phyloP scores from a whole-genome alignment of 768 basidiomycete genomes.

The Coprinopsis sp. region DNA sequence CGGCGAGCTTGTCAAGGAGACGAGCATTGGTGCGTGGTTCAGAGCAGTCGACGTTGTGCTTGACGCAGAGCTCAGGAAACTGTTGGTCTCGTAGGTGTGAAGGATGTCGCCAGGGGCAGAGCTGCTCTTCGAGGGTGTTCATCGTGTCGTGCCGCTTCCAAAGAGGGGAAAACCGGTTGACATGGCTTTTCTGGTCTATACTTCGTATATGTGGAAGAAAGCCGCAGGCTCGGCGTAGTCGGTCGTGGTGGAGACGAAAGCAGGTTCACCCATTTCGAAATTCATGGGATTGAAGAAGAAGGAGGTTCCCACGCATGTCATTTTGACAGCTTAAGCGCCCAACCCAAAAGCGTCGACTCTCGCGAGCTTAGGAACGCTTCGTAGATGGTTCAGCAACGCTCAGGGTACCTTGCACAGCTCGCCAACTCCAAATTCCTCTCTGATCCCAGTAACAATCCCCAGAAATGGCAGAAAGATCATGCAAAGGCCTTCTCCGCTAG shows the following conservation, averaged over 20 bases:
- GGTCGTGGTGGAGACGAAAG: conserved; percentile 20
- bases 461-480: too few relatives aligned
- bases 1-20: conserved; percentile 97
- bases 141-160: conserved; percentile 99
- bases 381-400: too few relatives aligned
- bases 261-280: conserved; percentile 23
- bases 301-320: conserved; percentile 1
- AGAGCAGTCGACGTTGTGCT: conserved; percentile 96
- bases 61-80: conserved; percentile 80
- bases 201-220: conserved; percentile 9
- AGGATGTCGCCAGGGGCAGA: conserved; percentile 84
- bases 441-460: too few relatives aligned
- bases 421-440: too few relatives aligned
- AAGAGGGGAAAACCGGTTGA: conserved; percentile 70
- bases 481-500: too few relatives aligned
- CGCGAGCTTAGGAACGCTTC: too few relatives aligned
- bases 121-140: conserved; percentile 89
- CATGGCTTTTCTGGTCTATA: conserved; percentile 29
- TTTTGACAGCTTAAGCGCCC: too few relatives aligned
- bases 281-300: too few relatives aligned
- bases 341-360: too few relatives aligned
- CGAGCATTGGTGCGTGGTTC: conserved; percentile 95
- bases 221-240: conserved; percentile 5
- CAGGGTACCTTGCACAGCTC: too few relatives aligned
- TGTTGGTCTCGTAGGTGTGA: conserved; percentile 83